These are phyloP conservation scores for Penicillium mononematosum DNA, from an alignment of 495 filamentous ascomycete species.

Conservation along the genomic window DNA sequence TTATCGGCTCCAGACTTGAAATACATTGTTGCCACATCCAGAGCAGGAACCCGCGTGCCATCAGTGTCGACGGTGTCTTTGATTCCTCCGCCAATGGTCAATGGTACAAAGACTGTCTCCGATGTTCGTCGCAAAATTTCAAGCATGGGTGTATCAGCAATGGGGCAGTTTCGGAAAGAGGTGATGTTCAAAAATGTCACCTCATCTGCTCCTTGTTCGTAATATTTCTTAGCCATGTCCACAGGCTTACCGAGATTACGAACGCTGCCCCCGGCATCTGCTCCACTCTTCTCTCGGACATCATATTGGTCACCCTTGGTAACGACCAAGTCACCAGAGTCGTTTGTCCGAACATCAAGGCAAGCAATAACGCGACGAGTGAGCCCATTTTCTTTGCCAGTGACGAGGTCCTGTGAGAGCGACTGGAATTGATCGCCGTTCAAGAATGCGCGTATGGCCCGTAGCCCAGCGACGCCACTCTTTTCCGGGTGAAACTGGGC, in stretches of 20 bases:
- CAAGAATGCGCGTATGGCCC: slow-evolving; percentile 81
- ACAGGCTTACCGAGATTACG: slow-evolving; percentile 95
- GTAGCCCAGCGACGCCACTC: slow-evolving; percentile 82
- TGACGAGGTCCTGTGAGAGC: slow-evolving; percentile 30
- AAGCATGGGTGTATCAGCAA: slow-evolving; percentile 92
- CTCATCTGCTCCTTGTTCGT: slow-evolving; percentile 95
- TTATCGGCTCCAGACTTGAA: slow-evolving; percentile 99
- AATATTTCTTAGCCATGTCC: slow-evolving; percentile 90
- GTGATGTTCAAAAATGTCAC: slow-evolving; percentile 98
- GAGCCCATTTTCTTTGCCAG: slow-evolving; percentile 58
- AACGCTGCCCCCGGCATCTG: slow-evolving; percentile 64
- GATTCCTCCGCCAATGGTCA: slow-evolving; percentile 95
- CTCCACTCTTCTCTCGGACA: slow-evolving; percentile 81
- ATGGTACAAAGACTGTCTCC: slow-evolving; percentile 92
- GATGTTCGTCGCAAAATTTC: slow-evolving; percentile 85
- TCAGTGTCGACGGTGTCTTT: slow-evolving; percentile 85
- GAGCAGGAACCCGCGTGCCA: slow-evolving; percentile 79
- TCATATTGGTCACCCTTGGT: slow-evolving; percentile 99
- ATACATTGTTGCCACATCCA: slow-evolving; percentile 94
- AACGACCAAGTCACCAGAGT: slow-evolving; percentile 90
- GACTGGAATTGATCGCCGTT: slow-evolving; percentile 56
- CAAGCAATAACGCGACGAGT: slow-evolving; percentile 92
- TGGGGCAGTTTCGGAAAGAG: slow-evolving; percentile 88
- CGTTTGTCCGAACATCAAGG: slow-evolving; percentile 94
- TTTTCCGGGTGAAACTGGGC: slow-evolving; percentile 99